Evolutionary conservation across 2,329 filamentous ascomycete genomes (phyloP), one percentile per base, ranked within the genome.

Genomic region (Aspergillus viridinutans): DNA sequence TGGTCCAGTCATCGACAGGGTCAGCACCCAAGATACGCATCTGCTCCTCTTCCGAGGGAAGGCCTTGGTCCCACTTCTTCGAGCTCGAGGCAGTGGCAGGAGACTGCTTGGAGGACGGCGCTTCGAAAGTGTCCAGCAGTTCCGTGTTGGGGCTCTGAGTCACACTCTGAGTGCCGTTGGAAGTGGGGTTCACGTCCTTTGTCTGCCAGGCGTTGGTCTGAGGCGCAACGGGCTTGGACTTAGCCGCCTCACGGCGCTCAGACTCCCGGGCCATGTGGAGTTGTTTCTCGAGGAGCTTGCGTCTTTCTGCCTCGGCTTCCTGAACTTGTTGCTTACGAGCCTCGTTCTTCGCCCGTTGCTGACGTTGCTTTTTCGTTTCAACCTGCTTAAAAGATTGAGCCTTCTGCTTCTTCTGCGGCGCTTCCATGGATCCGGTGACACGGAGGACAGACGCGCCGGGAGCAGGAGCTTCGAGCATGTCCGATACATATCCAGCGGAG

Each of bases 341-440:
- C 76, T 96, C 92, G 40, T 84, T 86, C 85, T 96, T 97, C 79
- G 89, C 86, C 64, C 88, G 85, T 78, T 96, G 94, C 80, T 97
- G 92, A 58, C 92, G 87, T 79, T 96, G 90, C 81, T 97, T 97
- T 88, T 97, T 97, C 21, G 88, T 89, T 80, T 96, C 90, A 20
- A 83, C 83, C 50, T 83, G 82, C 73, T 90, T 86, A 62, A 84
- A 80, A 43, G 81, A 78, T 77, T 87, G 85, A 53, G 70, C 59
- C 63, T 80, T 76, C 67, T 83, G 80, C 76, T 86, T 86, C 76
- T 87, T 83, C 70, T 76, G 74, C 62, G 75, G 73, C 21, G 78
- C 76, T 76, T 81, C 85, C 71, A 76, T 83, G 68, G 75, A 83
- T 71, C 87, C 86, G 54, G 89, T 94, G 61, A 97, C 80, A 60